Conservation (phyloP, 345 rosid species). For the Eutrema japonicum region DNA sequence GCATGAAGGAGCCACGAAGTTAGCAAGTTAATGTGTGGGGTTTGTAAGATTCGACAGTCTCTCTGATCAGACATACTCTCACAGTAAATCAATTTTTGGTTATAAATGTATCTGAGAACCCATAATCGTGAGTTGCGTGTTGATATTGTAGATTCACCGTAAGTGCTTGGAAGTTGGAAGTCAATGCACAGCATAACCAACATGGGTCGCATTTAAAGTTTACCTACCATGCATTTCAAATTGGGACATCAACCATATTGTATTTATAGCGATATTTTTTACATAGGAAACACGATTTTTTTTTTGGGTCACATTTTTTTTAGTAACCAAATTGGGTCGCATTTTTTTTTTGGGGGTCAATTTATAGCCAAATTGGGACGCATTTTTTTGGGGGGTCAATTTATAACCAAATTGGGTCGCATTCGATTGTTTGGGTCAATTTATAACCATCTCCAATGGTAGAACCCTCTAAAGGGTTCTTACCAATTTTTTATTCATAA, state of each 20-base stretch:
- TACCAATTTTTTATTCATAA: too few species aligned
- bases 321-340: too few species aligned
- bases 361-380: too few species aligned
- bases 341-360: background rate
- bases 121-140: background rate
- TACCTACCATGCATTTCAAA: background rate
- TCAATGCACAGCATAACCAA: background rate
- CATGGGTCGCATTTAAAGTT: background rate
- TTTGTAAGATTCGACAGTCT: background rate
- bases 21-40: background rate
- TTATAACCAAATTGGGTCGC: too few species aligned
- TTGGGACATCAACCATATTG: background rate
- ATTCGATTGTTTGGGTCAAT: too few species aligned
- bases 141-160: background rate
- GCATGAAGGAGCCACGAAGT: constrained; percentile 10
- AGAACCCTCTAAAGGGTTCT: too few species aligned
- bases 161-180: constrained; percentile 2
- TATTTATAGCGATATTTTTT: constrained; percentile 1
- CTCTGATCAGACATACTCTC: too few species aligned
- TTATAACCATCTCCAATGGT: too few species aligned
- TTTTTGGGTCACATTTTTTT: background rate
- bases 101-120: background rate
- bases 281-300: background rate
- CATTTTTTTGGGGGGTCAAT: too few species aligned
- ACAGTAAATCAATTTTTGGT: background rate